Evolutionary conservation across 495 filamentous ascomycete species (phyloP).

Genomic region (Acidomyces sp.): DNA sequence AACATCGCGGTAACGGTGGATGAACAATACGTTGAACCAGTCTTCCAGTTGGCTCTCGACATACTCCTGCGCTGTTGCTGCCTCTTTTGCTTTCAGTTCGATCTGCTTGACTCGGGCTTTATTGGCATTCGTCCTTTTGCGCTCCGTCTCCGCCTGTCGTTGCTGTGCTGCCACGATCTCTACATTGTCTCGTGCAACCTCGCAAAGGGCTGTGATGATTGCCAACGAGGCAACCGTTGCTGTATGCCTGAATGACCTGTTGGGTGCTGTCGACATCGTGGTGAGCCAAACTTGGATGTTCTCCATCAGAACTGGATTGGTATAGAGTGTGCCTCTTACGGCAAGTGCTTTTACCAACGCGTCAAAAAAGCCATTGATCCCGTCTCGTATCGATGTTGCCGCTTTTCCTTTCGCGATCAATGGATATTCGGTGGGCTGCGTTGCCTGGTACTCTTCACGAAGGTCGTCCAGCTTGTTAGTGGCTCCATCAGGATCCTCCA

Average conservation of each 20-base stretch:
- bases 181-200: slow-evolving; percentile 47
- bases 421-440: slow-evolving; percentile 81
- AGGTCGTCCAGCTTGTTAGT: slow-evolving; percentile 57
- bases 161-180: slow-evolving; percentile 59
- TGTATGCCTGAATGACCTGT: slow-evolving; percentile 85
- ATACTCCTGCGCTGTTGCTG: slow-evolving; percentile 47
- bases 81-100: slow-evolving; percentile 51
- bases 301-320: slow-evolving; percentile 60
- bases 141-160: slow-evolving; percentile 68
- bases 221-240: slow-evolving; percentile 67
- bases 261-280: slow-evolving; percentile 67
- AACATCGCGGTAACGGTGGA: slow-evolving; percentile 89
- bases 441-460: slow-evolving; percentile 65
- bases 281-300: slow-evolving; percentile 77
- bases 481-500: slow-evolving; percentile 72
- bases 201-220: slow-evolving; percentile 57
- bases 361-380: slow-evolving; percentile 65
- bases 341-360: slow-evolving; percentile 61
- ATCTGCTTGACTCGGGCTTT: slow-evolving; percentile 58
- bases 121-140: slow-evolving; percentile 63
- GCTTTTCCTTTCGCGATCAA: slow-evolving; percentile 66
- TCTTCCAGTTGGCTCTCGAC: slow-evolving; percentile 60
- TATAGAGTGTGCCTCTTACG: slow-evolving; percentile 60
- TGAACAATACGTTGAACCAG: slow-evolving; percentile 77
- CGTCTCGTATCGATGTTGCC: slow-evolving; percentile 56